A percentile compares a stretch with the other conserved stretches of the same genome.
phyloP scores from a whole-genome alignment of 2,329 filamentous ascomycete genomes.

The Daldinia sp. region DNA sequence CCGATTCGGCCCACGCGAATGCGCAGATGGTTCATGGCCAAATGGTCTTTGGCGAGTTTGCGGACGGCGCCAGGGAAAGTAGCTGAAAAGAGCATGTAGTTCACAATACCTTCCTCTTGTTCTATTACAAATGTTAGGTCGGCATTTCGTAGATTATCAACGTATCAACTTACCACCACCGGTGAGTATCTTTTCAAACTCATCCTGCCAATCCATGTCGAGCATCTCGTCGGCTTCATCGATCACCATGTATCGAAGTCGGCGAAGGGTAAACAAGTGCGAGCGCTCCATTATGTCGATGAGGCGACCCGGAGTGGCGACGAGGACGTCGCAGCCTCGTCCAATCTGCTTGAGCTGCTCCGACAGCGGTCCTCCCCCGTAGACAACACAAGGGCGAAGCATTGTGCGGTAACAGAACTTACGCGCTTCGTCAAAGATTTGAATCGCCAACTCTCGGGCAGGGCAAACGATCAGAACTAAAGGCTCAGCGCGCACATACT shows the following conservation, averaged over 20 bases:
- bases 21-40: conserved; percentile 77
- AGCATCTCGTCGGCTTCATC: conserved; percentile 98
- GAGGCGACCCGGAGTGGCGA: conserved; percentile 88
- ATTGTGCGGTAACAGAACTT: conserved; percentile 94
- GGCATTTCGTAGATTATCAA: background rate
- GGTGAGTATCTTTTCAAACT: conserved; percentile 77
- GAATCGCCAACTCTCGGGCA: conserved; percentile 87
- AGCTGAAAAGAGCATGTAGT: conserved; percentile 88
- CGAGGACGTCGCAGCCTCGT: conserved; percentile 87
- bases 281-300: conserved; percentile 82
- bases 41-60: conserved; percentile 77
- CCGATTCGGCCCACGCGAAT: conserved; percentile 89
- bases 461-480: conserved; percentile 86
- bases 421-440: conserved; percentile 94
- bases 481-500: conserved; percentile 77
- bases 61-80: conserved; percentile 88
- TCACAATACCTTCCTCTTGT: conserved; percentile 74
- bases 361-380: conserved; percentile 79
- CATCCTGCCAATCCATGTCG: conserved; percentile 76
- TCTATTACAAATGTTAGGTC: conserved; percentile 58
- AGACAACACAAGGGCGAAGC: conserved; percentile 89
- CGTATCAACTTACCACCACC: conserved; percentile 73
- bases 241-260: conserved; percentile 82
- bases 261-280: conserved; percentile 72
- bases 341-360: conserved; percentile 77